Base-by-base conservation (phyloP, 768 basidiomycete genomes). In the Suillus clintonianus region DNA sequence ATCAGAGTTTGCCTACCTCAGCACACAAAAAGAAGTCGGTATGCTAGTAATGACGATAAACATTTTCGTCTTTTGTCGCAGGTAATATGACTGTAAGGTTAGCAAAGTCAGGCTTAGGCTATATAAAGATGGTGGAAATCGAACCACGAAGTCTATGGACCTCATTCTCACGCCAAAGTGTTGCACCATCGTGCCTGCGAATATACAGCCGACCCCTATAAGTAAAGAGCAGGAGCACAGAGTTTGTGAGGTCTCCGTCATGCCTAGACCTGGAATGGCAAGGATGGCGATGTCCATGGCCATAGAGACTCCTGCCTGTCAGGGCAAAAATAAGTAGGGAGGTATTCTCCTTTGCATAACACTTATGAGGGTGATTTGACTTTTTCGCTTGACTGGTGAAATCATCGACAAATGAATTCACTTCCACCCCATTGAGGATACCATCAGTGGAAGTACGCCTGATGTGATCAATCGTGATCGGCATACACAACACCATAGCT, bases 231-330 rank as follows among this genome's bases (percentile, higher is more conserved):
- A 30, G 22, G 56, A 34, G 41, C 56, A 57, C 15, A 57, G 56
- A 24, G 14, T 22, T 57, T 57, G 34, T 39, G 56, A 37, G 13
- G 14, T 13, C 24, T 19, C 22, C 10, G 36, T 22, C 30, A 2
- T 24, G 24, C 56, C 56, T 24, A 57, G 34, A 39, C 34, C 36
- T 24, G 56, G 56, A 10, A 57, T 57, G 13, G 56, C 56, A 57
- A 57, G 56, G 56, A 57, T 57, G 14, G 27, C 56, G 15, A 34
- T 30, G 56, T 57, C 56, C 14, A 57, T 39, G 34, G 36, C 56
- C 56, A 57, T 57, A n/a, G 41, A 8, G 24, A 57, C 56, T 30
- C 36, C 42, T n/a, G 59, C 59, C 59, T 59, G 10, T 30, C 58
- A 39, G 19, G 3, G 4, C 43, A 45, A n/a, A n/a, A n/a, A 39